Evolutionary conservation across 345 rosid species (phyloP), one percentile per base, ranked within the genome.

Genomic region (Citrus australasica): DNA sequence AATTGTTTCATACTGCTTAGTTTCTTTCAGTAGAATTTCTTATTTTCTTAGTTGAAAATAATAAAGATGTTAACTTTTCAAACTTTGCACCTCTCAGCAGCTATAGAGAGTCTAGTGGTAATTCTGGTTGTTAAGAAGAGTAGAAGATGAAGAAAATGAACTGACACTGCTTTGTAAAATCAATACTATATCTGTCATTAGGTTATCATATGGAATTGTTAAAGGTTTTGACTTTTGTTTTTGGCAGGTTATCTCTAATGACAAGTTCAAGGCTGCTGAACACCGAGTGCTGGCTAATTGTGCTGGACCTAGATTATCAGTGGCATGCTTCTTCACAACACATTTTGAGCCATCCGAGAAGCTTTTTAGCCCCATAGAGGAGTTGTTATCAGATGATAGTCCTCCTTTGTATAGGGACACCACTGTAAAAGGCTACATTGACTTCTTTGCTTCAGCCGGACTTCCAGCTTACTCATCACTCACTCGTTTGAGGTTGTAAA

Each of bases 231-330:
- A 9, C 42, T 17, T 25, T 37, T 25, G 17, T 35, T 1, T 17
- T 2, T 6, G 6, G 24, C 81, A 83, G 82, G 74, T 83, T 19
- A 75, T 80, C 24, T 38, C 75, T 1, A 83, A 80, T 38, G 79
- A 69, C 59, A 71, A 66, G 32, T 74, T 80, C 74, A 80, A 32
- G n/a, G 81, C 83, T 27, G 62, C 66, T 0, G 77, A 74, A 69
- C 83, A 80, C 30, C 71, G 80, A 56, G 86, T 83, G 65, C 56
- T 83, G 55, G 79, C 83, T 0, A 80, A 80, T 4, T 25, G 71
- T 14, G 48, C 1, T 17, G 79, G 86, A 21, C 83, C 81, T 16
- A 80, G 83, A 77, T 62, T 77, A 42, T 77, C 86, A 40, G n/a
- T 77, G 76, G 83, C 79, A 2, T 28, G 69, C 74, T 69, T 80